Conservation (phyloP, 768 basidiomycete genomes). For the Amylocystis lapponica region DNA sequence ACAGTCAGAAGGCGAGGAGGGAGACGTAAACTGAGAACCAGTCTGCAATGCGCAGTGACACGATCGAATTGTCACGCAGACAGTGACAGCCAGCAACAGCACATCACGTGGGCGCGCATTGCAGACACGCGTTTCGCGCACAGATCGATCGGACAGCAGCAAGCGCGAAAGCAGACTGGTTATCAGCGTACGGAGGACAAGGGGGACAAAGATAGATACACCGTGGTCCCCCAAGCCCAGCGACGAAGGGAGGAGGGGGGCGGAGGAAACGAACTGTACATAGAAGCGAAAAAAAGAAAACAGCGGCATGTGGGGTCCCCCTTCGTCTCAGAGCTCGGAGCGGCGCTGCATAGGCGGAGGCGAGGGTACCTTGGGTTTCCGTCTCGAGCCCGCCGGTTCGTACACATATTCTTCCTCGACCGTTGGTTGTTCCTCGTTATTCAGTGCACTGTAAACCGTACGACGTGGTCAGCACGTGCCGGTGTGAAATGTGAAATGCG, state of each 20-base stretch:
- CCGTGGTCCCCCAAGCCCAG: constrained; percentile 89
- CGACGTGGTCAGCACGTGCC: background rate
- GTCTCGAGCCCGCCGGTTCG: constrained; percentile 59
- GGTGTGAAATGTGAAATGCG: background rate
- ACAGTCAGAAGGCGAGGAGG: constrained; percentile 8
- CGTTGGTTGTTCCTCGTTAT: constrained; percentile 59
- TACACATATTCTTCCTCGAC: constrained; percentile 81
- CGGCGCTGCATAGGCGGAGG: constrained; percentile 59
- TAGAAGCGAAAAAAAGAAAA: constrained; percentile 34
- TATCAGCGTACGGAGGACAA: constrained; percentile 44
- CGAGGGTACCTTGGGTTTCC: constrained; percentile 89
- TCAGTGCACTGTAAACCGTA: constrained; percentile 46
- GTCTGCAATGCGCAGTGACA: constrained; percentile 16
- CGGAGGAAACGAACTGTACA: constrained; percentile 62
- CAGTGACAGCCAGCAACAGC: constrained; percentile 8
- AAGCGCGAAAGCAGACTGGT: constrained; percentile 19
- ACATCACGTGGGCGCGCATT: constrained; percentile 36
- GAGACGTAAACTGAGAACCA: constrained; percentile 29
- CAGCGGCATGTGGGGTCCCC: constrained; percentile 45
- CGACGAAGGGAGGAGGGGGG: constrained; percentile 70
- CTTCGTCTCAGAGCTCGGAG: constrained; percentile 95
- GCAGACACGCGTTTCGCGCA: constrained; percentile 25
- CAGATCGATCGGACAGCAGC: constrained; percentile 22
- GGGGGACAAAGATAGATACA: constrained; percentile 67
- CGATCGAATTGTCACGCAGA: constrained; percentile 4